A percentile compares a stretch with the other conserved stretches of the same genome.
phyloP scores from a whole-genome alignment of 1,284 basidiomycete genomes.

The Xerocomus tenax region DNA sequence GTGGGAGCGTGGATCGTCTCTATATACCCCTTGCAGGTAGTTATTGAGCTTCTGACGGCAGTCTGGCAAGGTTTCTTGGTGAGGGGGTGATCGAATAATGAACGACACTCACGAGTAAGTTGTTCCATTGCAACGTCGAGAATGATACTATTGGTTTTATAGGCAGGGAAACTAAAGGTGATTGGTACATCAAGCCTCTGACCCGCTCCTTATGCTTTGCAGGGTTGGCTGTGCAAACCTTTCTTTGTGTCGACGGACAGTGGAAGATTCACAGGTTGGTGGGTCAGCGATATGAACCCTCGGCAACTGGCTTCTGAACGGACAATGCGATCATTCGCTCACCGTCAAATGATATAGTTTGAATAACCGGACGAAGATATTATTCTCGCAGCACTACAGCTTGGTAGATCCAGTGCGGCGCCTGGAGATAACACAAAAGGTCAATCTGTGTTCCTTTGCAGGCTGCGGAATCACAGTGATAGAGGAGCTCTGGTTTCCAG shows the following conservation, averaged over 20 bases:
- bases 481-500: background rate
- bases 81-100: background rate
- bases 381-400: conserved; percentile 17
- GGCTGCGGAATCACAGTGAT: background rate
- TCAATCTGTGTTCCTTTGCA: background rate
- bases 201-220: conserved; percentile 16
- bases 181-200: background rate
- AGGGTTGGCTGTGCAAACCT: conserved; percentile 9
- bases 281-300: conserved; percentile 2
- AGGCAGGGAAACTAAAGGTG: background rate
- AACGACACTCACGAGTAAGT: conserved; percentile 6
- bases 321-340: background rate
- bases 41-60: conserved; percentile 24
- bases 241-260: background rate
- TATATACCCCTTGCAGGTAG: conserved; percentile 16
- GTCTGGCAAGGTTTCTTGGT: conserved; percentile 10
- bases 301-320: conserved; percentile 1
- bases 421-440: conserved; percentile 4
- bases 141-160: background rate
- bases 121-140: conserved; percentile 9
- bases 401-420: conserved; percentile 21
- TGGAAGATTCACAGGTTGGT: conserved; percentile 24
- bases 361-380: background rate
- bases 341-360: background rate
- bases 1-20: conserved; percentile 12